Evolutionary conservation across 345 rosid species (phyloP).

Genomic region (Linum tenue): DNA sequence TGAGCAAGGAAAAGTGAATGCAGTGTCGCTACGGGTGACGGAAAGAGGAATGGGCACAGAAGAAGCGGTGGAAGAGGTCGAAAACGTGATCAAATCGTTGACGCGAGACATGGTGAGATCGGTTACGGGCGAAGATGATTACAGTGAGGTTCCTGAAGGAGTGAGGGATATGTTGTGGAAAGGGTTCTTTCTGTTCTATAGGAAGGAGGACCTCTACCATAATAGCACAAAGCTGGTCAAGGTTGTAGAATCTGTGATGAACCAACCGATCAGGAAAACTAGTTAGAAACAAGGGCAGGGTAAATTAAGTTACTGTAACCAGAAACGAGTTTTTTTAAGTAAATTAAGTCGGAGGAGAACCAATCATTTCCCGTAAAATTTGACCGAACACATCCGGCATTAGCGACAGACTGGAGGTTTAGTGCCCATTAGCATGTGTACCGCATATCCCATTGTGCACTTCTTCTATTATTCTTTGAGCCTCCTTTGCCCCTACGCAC

Average conservation of each 20-base stretch:
- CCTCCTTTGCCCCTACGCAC: too few species aligned
- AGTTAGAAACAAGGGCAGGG: too few species aligned
- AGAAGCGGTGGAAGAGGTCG: slow-evolving; percentile 30
- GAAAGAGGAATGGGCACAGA: slow-evolving; percentile 30
- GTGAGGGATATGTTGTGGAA: slow-evolving; percentile 70
- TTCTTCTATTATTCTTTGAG: too few species aligned
- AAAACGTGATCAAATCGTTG: slow-evolving; percentile 17
- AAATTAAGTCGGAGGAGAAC: too few species aligned
- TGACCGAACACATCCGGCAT: too few species aligned
- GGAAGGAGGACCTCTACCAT: slow-evolving; percentile 66
- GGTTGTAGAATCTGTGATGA: slow-evolving; percentile 40
- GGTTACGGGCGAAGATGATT: too few species aligned
- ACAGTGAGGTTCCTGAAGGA: slow-evolving; percentile 46
- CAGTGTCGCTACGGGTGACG: slow-evolving; percentile 46
- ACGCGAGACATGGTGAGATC: slow-evolving; percentile 40
- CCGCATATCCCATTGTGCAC: too few species aligned
- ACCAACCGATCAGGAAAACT: slow-evolving; percentile 22
- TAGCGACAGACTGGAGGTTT: too few species aligned
- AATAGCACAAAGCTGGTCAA: slow-evolving; percentile 31
- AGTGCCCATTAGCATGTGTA: too few species aligned
- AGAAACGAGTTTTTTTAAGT: too few species aligned
- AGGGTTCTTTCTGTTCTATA: slow-evolving; percentile 58
- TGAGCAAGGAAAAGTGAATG: slow-evolving; percentile 63
- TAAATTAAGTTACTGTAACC: too few species aligned
- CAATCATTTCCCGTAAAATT: too few species aligned